phyloP scores from a whole-genome alignment of 306 rosid species.

The Betula pendula region DNA sequence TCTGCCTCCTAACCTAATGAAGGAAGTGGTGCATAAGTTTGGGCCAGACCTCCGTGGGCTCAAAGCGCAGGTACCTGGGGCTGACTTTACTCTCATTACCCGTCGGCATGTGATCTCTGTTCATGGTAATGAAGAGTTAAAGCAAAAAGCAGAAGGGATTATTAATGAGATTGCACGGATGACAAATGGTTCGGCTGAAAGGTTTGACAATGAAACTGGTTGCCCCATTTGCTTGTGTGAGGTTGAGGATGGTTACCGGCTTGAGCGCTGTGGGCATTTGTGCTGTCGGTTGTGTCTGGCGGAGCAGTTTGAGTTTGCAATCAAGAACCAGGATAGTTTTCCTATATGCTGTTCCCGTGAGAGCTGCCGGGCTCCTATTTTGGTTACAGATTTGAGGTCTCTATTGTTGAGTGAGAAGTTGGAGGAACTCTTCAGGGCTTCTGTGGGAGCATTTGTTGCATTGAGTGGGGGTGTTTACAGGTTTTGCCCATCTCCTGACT shows the following conservation, averaged over 20 bases:
- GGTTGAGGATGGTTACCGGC: slow-evolving; percentile 71
- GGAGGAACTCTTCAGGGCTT: slow-evolving; percentile 85
- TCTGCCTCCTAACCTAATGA: slow-evolving; percentile 80
- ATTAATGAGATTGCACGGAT: slow-evolving; percentile 48
- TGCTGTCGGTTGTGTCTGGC: slow-evolving; percentile 68
- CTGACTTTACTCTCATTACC: slow-evolving; percentile 57
- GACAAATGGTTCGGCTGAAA: slow-evolving; percentile 38
- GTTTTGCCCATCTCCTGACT: slow-evolving; percentile 95
- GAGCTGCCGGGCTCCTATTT: slow-evolving; percentile 53
- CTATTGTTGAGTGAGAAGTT: slow-evolving; percentile 61
- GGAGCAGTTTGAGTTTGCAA: slow-evolving; percentile 86
- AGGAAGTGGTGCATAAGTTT: slow-evolving; percentile 69
- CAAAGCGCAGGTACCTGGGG: slow-evolving; percentile 69
- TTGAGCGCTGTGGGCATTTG: slow-evolving; percentile 72
- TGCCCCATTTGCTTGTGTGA: slow-evolving; percentile 93
- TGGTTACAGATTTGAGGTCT: slow-evolving; percentile 58
- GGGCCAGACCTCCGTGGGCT: slow-evolving; percentile 84
- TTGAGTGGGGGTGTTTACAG: slow-evolving; percentile 57
- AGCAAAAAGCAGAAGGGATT: slow-evolving; percentile 61
- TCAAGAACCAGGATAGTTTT: slow-evolving; percentile 68
- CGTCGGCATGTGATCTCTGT: slow-evolving; percentile 54
- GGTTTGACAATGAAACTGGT: slow-evolving; percentile 37
- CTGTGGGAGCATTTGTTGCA: slow-evolving; percentile 75
- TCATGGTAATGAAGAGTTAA: slow-evolving; percentile 64
- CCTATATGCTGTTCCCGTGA: slow-evolving; percentile 64